Conservation (phyloP, 2,329 filamentous ascomycete species). For the Fusarium aywerte region DNA sequence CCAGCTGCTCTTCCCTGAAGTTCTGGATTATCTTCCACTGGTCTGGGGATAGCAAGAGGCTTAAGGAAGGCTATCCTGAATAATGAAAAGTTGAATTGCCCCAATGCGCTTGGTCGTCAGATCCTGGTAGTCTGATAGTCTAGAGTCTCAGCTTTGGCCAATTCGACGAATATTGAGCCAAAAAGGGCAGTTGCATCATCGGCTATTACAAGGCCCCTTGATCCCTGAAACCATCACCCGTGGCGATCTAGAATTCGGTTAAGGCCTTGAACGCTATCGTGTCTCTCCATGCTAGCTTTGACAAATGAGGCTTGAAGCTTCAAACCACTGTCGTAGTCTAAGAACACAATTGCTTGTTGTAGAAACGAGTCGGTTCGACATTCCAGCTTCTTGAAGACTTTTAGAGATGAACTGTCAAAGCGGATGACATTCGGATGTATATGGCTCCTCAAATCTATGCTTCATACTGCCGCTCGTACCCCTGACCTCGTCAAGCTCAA, state of each 20-base stretch:
- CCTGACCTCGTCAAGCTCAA: not conserved
- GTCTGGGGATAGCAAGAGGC: not conserved
- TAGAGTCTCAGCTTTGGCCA: not conserved
- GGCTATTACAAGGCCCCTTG: too few species aligned
- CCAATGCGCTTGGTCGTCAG: too few species aligned
- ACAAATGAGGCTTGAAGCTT: not conserved
- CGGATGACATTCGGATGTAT: too few species aligned
- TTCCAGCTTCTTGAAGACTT: too few species aligned
- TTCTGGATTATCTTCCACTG: not conserved
- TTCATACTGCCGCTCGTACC: too few species aligned
- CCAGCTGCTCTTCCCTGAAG: not conserved
- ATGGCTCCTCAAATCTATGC: too few species aligned
- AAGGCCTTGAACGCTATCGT: not conserved
- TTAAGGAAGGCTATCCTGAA: not conserved
- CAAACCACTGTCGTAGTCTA: not conserved
- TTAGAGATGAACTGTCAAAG: too few species aligned
- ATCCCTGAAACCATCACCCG: not conserved
- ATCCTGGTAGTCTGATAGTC: not conserved
- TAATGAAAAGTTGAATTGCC: too few species aligned
- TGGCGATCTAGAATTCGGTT: too few species aligned
- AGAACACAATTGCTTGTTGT: too few species aligned
- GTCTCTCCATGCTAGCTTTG: not conserved
- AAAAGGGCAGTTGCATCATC: too few species aligned
- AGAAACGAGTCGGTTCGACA: too few species aligned
- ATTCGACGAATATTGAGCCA: not conserved